Evolutionary conservation across 2,329 filamentous ascomycete species (phyloP).

Genomic region (Xylariaceae sp.): DNA sequence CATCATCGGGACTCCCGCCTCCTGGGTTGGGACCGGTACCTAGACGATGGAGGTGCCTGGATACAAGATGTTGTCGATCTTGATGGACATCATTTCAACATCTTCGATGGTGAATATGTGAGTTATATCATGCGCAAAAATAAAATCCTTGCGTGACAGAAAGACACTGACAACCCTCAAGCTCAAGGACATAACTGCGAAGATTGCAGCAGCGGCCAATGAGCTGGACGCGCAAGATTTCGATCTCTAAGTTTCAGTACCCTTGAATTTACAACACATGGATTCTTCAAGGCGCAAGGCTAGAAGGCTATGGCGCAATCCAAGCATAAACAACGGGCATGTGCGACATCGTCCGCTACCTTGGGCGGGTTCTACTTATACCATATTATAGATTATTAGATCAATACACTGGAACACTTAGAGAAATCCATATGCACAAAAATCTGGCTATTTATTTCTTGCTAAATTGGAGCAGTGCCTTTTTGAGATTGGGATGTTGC

Average conservation of each 20-base stretch:
- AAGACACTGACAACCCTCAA: slow-evolving; percentile 11
- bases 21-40: slow-evolving; percentile 51
- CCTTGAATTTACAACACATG: too few relatives aligned
- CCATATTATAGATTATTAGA: neutral
- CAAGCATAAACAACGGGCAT: neutral
- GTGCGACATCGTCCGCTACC: neutral
- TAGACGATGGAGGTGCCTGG: slow-evolving; percentile 35
- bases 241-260: too few relatives aligned
- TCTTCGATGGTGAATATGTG: slow-evolving; percentile 31
- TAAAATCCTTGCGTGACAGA: neutral
- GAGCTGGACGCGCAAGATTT: slow-evolving; percentile 10
- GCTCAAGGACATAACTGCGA: slow-evolving; percentile 25
- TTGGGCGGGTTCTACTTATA: too few relatives aligned
- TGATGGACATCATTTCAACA: slow-evolving; percentile 49
- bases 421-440: neutral
- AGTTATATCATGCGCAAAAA: slow-evolving; percentile 9
- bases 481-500: slow-evolving; percentile 13
- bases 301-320: neutral
- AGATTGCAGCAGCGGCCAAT: slow-evolving; percentile 29
- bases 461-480: neutral
- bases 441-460: neutral
- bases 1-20: slow-evolving; percentile 38
- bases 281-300: neutral
- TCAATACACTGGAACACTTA: neutral
- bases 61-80: slow-evolving; percentile 47